Conservation (phyloP, 306 rosid genomes). For the Trichosanthes truncata region DNA sequence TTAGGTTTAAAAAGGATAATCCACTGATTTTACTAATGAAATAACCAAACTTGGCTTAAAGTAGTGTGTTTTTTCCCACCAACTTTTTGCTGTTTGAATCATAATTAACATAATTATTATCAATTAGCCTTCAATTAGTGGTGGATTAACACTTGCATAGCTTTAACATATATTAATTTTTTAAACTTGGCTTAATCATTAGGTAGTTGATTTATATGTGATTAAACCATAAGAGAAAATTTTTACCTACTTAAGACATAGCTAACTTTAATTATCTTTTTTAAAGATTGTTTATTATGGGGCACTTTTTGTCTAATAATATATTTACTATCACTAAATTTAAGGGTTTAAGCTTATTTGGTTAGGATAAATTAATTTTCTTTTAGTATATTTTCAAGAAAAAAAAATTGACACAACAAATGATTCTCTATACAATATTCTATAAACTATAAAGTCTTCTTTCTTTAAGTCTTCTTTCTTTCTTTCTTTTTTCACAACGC, state of each 20-base stretch:
- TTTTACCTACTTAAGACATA: background rate
- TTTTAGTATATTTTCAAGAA: background rate
- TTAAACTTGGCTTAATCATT: slow-evolving; percentile 1
- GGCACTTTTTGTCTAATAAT: background rate
- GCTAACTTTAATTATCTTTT: background rate
- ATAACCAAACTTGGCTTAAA: background rate
- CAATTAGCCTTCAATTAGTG: slow-evolving; percentile 4
- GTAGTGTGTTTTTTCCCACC: background rate
- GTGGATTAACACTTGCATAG: slow-evolving; percentile 1
- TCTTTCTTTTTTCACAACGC: too few species aligned
- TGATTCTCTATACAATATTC: background rate
- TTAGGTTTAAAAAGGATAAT: background rate
- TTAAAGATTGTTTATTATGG: background rate
- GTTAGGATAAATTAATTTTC: background rate
- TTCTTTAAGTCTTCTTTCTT: too few species aligned
- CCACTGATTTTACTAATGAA: background rate
- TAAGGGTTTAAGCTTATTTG: background rate
- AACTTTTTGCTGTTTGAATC: background rate
- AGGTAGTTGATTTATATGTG: slow-evolving; percentile 1
- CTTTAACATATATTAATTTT: background rate
- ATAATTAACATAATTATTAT: slow-evolving; percentile 2
- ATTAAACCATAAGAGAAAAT: background rate
- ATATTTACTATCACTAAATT: background rate
- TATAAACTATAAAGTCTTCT: too few species aligned
- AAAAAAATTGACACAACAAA: background rate